Conservation (phyloP, 2,329 filamentous ascomycete genomes). For the Neopestalotiopsis rosae region DNA sequence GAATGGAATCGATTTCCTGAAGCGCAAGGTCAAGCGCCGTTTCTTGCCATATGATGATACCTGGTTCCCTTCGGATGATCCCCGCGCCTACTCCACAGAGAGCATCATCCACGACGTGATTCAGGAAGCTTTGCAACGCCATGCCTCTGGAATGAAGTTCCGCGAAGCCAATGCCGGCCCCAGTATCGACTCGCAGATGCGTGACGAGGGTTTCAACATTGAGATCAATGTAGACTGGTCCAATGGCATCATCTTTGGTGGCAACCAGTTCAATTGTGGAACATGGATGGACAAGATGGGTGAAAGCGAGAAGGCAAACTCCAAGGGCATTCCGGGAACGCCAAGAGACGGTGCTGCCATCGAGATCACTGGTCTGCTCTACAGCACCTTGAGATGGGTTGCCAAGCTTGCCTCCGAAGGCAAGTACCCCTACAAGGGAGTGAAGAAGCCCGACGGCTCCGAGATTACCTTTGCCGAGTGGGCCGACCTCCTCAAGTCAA, state of each 20-base stretch:
- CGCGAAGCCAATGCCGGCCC: slow-evolving; percentile 93
- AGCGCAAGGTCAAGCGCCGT: slow-evolving; percentile 78
- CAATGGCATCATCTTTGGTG: slow-evolving; percentile 90
- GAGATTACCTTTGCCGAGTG: slow-evolving; percentile 76
- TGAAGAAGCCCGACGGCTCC: slow-evolving; percentile 66
- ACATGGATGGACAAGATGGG: slow-evolving; percentile 99
- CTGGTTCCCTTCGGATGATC: slow-evolving; percentile 84
- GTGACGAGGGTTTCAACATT: slow-evolving; percentile 87
- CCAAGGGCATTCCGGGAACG: slow-evolving; percentile 94
- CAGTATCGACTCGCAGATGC: slow-evolving; percentile 91
- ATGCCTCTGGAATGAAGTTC: slow-evolving; percentile 90
- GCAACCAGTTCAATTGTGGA: slow-evolving; percentile 92
- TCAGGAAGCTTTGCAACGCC: slow-evolving; percentile 90
- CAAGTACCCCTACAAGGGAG: slow-evolving; percentile 74
- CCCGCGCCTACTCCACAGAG: slow-evolving; percentile 82
- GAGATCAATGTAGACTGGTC: slow-evolving; percentile 90
- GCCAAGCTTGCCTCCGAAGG: slow-evolving; percentile 69
- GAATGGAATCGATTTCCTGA: slow-evolving; percentile 73
- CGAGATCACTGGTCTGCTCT: slow-evolving; percentile 92
- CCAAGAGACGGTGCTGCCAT: slow-evolving; percentile 94
- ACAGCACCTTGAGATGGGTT: slow-evolving; percentile 87
- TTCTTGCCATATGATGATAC: slow-evolving; percentile 96
- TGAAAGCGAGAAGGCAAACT: slow-evolving; percentile 89
- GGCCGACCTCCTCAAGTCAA: slow-evolving; percentile 79
- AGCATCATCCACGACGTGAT: slow-evolving; percentile 89